Percentiles rank a stretch among this genome's conserved stretches.
These are phyloP conservation scores for Suhomyces coccinellae DNA, from an alignment of 1,139 yeast genomes.

Conservation along the genomic window DNA sequence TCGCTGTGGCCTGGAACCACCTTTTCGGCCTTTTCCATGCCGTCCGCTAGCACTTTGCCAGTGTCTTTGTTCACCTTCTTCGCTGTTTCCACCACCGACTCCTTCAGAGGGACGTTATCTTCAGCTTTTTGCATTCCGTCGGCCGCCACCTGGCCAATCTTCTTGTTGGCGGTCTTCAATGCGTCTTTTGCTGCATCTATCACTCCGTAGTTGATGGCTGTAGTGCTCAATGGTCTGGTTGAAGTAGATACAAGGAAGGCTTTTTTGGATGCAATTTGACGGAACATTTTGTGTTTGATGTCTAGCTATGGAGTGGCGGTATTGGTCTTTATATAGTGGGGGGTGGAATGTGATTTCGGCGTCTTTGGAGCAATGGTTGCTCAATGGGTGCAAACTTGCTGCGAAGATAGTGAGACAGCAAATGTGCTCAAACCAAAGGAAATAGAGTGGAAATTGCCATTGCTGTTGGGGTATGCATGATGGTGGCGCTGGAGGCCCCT, in stretches of 20 bases:
- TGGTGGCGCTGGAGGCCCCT: no score
- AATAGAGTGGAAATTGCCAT: no score
- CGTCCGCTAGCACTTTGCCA: slow-evolving; percentile 37
- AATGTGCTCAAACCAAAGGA: not conserved
- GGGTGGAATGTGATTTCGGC: no score
- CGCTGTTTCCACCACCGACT: slow-evolving; percentile 14
- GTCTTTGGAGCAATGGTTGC: slow-evolving; percentile 7
- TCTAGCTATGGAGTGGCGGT: no score
- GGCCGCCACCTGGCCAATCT: slow-evolving; percentile 30
- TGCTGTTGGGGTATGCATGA: not conserved
- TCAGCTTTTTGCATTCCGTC: slow-evolving; percentile 27
- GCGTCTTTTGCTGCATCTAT: slow-evolving; percentile 38
- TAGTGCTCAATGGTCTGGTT: slow-evolving; percentile 10
- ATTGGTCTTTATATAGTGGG: not conserved
- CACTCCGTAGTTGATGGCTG: slow-evolving; percentile 26
- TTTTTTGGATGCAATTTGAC: slow-evolving; percentile 17
- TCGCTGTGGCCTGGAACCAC: slow-evolving; percentile 16
- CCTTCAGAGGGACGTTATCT: slow-evolving; percentile 19
- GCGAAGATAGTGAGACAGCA: not conserved
- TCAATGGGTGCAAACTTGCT: slow-evolving; percentile 9
- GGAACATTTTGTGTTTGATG: slow-evolving; percentile 16
- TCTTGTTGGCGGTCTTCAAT: slow-evolving; percentile 35
- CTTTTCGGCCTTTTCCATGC: slow-evolving; percentile 23
- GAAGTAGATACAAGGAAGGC: slow-evolving; percentile 5
- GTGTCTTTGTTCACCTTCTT: slow-evolving; percentile 20